Evolutionary conservation across 495 filamentous ascomycete genomes (phyloP), one percentile per base, ranked within the genome.

Genomic region (Cudoniella acicularis): DNA sequence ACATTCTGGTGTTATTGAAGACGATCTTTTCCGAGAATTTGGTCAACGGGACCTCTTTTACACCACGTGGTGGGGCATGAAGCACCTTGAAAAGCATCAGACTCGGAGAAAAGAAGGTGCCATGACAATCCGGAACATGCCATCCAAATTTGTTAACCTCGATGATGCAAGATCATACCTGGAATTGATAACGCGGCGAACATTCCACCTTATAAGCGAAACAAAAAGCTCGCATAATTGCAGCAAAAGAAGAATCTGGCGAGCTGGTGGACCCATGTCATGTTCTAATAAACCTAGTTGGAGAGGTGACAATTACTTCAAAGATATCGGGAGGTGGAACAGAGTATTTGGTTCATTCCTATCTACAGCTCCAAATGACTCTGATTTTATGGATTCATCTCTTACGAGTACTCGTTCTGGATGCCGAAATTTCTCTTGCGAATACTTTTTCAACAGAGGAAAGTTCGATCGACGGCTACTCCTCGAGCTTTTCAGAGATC

Each of bases 1-100:
- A n/a, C 24, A 60, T 21, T 27, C 50, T 6, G 10, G 18, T 17
- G 47, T 60, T 17, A 21, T 60, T 17, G 49, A 53, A 2, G 57
- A 60, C 24, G 57, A 60, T 9, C 23, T 60, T 1, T 46, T 60
- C 21, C 49, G 17, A 17, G 57, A 60, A 40, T 54, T 60, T 27
- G 17, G 6, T 10, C 36, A 49, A 2, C 22, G 48, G 10, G 57
- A 60, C 24, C 40, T 48, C n/a, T n/a, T n/a, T n/a, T n/a, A 3
- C 17, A 48, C 3, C 50, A 60, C 26, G 57, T 21, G 24, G 4
- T 60, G 57, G 49, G 57, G 57, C 10, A 42, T 36, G 10, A 49
- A 49, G 10, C 10, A 21, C 10, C n/a, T 60, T 13, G n/a, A 20
- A 13, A n/a, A n/a, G n/a, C 41, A 26, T 16, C 57, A 60, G 30